Percentiles rank a stretch among this genome's conserved stretches.
Conservation (phyloP, 2,329 filamentous ascomycete genomes). For the Nemania diffusa region DNA sequence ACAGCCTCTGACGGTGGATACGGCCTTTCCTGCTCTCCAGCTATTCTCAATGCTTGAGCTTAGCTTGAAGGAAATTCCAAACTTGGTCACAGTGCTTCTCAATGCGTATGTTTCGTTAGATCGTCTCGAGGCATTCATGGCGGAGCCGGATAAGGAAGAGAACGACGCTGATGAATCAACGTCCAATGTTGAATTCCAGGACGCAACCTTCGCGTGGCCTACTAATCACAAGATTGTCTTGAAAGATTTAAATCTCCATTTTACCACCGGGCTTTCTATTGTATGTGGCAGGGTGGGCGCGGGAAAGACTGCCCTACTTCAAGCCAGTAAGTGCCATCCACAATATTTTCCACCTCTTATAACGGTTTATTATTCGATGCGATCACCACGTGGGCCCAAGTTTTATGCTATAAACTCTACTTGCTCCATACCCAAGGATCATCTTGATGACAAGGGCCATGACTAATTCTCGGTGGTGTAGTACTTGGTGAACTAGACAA, state of each 20-base stretch:
- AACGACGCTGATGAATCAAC: slow-evolving; percentile 52
- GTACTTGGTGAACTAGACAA: slow-evolving; percentile 75
- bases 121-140: slow-evolving; percentile 87
- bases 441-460: background rate
- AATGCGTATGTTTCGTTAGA: slow-evolving; percentile 86
- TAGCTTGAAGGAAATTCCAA: slow-evolving; percentile 78
- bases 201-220: slow-evolving; percentile 84
- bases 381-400: background rate
- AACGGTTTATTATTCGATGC: background rate
- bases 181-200: slow-evolving; percentile 63
- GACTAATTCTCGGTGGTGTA: slow-evolving; percentile 14
- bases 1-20: slow-evolving; percentile 76
- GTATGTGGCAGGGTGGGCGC: slow-evolving; percentile 69
- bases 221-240: slow-evolving; percentile 67
- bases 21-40: slow-evolving; percentile 87
- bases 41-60: slow-evolving; percentile 80
- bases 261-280: slow-evolving; percentile 63
- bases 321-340: slow-evolving; percentile 52
- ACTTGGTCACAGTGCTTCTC: slow-evolving; percentile 78
- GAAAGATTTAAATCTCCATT: slow-evolving; percentile 57
- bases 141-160: slow-evolving; percentile 79
- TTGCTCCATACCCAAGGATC: background rate
- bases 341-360: background rate
- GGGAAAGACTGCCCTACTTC: slow-evolving; percentile 70
- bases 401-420: background rate